Evolutionary conservation across 2,329 filamentous ascomycete species (phyloP), one percentile per base, ranked within the genome.

Genomic region (Lomentospora prolificans): DNA sequence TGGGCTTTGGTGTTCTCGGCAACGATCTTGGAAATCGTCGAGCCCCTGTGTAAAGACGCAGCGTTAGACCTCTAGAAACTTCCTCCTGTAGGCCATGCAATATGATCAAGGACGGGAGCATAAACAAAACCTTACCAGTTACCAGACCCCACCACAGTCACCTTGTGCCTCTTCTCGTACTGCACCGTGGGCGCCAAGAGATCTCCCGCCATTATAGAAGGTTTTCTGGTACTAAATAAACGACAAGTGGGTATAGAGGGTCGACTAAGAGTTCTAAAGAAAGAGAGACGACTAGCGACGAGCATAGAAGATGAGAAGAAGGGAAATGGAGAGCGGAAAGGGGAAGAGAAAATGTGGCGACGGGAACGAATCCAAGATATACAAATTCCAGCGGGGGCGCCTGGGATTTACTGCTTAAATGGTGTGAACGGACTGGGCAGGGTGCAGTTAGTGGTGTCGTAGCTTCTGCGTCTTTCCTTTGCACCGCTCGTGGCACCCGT

Each of bases 1-100:
- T 96, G 78, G 61, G 80, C 84, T 59, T 80, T 82, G 36, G 90
- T 87, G 74, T 95, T 99, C 72, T 99, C 92, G 63, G 91, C 91
- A 54, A 96, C 82, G 60, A 99, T 95, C 75, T 99, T 99, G 69
- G 91, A 85, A 72, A 99, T 96, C 58, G 94, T 95, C 58, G 90
- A 96, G 64, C 94, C 94, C 91, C 89, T 94, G 12, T 7, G 19
- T 33, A n/a, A n/a, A n/a, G 30, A 12, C 30, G 30, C 6, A 33
- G 7, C 7, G 12, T 7, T 33, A 12, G 30, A 33, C 30, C 7
- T 33, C 30, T 7, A 12, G 7, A 12, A 33, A 33, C 9, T 28
- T 50, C 41, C 28, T 46, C 24, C 10, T 25, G 41, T 25, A 22
- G 17, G 22, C 7, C 22, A 48, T 8, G 22, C n/a, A 48, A 22